A percentile compares a stretch with the other conserved stretches of the same genome.
These are phyloP conservation scores for Mentha longifolia DNA, from an alignment of 257 asterid genomes.

Conservation along the genomic window DNA sequence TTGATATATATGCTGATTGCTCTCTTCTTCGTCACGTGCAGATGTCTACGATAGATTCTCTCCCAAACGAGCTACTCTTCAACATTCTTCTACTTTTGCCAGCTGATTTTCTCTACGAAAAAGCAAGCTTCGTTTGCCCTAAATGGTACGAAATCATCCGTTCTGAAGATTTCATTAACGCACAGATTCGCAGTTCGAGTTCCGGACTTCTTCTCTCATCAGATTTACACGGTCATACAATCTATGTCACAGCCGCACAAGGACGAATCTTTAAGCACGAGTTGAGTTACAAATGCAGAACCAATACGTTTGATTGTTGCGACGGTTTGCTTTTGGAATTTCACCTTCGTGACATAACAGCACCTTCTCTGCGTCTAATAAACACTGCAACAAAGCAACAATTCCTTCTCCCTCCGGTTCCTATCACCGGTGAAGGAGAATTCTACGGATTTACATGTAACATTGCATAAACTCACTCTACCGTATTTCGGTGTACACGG, in stretches of 20 bases:
- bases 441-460: too few species aligned
- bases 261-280: background rate
- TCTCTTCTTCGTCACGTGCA: too few species aligned
- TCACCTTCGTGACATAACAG: too few species aligned
- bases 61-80: too few species aligned
- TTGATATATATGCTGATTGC: too few species aligned
- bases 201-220: background rate
- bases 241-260: background rate
- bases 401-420: background rate
- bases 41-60: background rate
- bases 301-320: background rate
- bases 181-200: background rate
- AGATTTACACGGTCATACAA: background rate
- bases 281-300: background rate
- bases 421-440: background rate
- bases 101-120: too few species aligned
- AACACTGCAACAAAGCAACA: background rate
- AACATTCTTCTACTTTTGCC: too few species aligned
- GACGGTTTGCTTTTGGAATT: background rate
- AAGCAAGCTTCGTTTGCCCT: too few species aligned
- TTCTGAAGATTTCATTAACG: too few species aligned
- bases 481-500: background rate
- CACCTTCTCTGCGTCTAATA: background rate
- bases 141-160: too few species aligned
- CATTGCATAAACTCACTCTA: background rate